Evolutionary conservation across 805 yeast genomes (phyloP).

Genomic region (Ogataea ganodermae): DNA sequence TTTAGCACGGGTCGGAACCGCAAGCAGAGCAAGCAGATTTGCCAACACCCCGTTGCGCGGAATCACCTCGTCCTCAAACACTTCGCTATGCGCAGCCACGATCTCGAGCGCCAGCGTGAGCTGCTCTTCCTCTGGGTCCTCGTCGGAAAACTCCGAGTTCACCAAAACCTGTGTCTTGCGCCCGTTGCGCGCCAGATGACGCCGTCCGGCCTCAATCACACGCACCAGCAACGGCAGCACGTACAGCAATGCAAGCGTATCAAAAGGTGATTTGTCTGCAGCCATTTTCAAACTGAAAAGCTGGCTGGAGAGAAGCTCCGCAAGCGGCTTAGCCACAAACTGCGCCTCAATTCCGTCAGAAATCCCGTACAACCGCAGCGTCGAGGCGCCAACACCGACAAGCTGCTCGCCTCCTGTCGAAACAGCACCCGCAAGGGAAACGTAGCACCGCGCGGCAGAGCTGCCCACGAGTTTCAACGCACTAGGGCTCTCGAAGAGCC

Average conservation of each 20-base stretch:
- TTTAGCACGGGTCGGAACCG: conserved; percentile 76
- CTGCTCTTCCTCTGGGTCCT: conserved; percentile 88
- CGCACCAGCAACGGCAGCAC: conserved; percentile 71
- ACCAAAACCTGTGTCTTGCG: conserved; percentile 47
- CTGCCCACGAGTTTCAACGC: conserved; percentile 36
- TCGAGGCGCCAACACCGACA: conserved; percentile 66
- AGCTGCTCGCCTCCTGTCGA: too few relatives aligned
- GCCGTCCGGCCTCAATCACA: conserved; percentile 67
- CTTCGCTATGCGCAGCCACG: conserved; percentile 65
- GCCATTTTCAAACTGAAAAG: conserved; percentile 75
- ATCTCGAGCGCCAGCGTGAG: conserved; percentile 75
- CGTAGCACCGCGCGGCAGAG: conserved; percentile 49
- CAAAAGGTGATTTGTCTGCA: conserved; percentile 72
- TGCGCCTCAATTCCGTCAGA: conserved; percentile 44
- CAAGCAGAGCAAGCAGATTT: conserved; percentile 65
- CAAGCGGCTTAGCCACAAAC: conserved; percentile 51
- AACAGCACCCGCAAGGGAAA: conserved; percentile 53
- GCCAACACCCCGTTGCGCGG: conserved; percentile 69
- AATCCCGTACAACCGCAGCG: conserved; percentile 57
- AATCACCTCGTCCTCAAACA: conserved; percentile 62
- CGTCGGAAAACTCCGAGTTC: conserved; percentile 74
- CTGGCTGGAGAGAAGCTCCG: conserved; percentile 60
- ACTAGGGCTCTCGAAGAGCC: conserved; percentile 41
- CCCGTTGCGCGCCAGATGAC: conserved; percentile 52
- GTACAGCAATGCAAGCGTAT: conserved; percentile 67